phyloP scores from a whole-genome alignment of 2,329 filamentous ascomycete genomes.

The Stagonosporopsis chrysanthemi region DNA sequence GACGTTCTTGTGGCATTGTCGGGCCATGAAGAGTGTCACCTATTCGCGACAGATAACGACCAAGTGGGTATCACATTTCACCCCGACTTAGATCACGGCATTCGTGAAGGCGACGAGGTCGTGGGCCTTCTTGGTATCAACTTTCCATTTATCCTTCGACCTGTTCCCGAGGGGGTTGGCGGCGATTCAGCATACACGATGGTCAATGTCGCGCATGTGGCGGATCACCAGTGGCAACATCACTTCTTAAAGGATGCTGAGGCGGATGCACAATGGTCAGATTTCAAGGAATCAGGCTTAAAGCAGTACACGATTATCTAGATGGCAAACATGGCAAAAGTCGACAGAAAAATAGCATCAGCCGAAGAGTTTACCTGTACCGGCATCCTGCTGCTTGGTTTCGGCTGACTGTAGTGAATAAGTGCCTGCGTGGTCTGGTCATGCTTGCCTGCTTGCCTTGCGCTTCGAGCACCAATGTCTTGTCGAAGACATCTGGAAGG shows the following conservation, averaged over 20 bases:
- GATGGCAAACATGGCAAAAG: too few relatives aligned
- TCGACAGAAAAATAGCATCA: too few relatives aligned
- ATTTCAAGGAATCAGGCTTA: slow-evolving; percentile 1
- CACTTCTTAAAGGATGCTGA: slow-evolving; percentile 3
- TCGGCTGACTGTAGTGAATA: too few relatives aligned
- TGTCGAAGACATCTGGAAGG: too few relatives aligned
- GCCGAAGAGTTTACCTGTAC: too few relatives aligned
- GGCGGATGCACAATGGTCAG: not conserved
- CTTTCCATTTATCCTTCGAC: slow-evolving; percentile 24
- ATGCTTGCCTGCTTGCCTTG: too few relatives aligned
- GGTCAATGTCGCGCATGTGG: slow-evolving; percentile 21
- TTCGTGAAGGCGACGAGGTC: slow-evolving; percentile 15
- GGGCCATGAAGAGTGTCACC: not conserved
- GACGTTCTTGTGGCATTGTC: slow-evolving; percentile 2
- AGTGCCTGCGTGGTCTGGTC: too few relatives aligned
- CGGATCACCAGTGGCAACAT: slow-evolving; percentile 17
- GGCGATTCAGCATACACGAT: slow-evolving; percentile 3
- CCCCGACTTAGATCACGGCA: not conserved
- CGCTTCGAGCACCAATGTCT: too few relatives aligned
- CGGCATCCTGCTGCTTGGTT: too few relatives aligned
- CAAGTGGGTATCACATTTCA: slow-evolving; percentile 10
- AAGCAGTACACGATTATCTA: not conserved
- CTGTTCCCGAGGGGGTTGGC: not conserved
- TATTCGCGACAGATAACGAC: not conserved
- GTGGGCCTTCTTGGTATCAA: slow-evolving; percentile 27